phyloP scores from a whole-genome alignment of 2,329 filamentous ascomycete species.

The Sarocladiaceae sp. region DNA sequence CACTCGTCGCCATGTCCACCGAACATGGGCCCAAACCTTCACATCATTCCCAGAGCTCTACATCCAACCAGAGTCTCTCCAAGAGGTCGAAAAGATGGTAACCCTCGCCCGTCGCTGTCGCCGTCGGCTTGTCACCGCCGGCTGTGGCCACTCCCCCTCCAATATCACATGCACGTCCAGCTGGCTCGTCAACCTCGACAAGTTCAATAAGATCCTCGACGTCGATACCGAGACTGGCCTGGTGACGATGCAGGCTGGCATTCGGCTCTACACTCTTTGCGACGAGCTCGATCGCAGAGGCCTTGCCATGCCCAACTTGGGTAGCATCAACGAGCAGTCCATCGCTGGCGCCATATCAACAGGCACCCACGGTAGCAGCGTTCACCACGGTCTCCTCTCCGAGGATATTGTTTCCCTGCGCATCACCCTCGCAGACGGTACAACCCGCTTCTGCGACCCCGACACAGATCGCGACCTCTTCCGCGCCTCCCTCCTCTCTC shows the following conservation, averaged over 20 bases:
- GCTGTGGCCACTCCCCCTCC: slow-evolving; percentile 86
- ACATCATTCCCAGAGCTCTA: slow-evolving; percentile 85
- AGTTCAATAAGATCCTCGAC: slow-evolving; percentile 65
- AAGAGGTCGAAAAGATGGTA: slow-evolving; percentile 78
- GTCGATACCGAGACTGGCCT: slow-evolving; percentile 60
- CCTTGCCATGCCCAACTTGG: slow-evolving; percentile 83
- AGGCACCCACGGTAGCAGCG: slow-evolving; percentile 84
- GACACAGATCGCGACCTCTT: slow-evolving; percentile 72
- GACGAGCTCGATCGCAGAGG: slow-evolving; percentile 66
- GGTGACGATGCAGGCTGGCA: slow-evolving; percentile 80
- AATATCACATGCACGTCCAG: slow-evolving; percentile 87
- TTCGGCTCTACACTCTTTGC: slow-evolving; percentile 70
- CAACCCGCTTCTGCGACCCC: slow-evolving; percentile 62
- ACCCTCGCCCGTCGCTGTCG: slow-evolving; percentile 74
- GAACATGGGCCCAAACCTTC: slow-evolving; percentile 94
- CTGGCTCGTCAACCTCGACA: slow-evolving; percentile 92
- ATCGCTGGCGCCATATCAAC: slow-evolving; percentile 90
- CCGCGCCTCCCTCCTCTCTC: slow-evolving; percentile 76
- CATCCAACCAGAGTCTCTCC: slow-evolving; percentile 71
- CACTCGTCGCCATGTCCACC: slow-evolving; percentile 65
- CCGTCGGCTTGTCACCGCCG: slow-evolving; percentile 77
- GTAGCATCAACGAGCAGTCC: slow-evolving; percentile 91
- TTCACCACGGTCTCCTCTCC: slow-evolving; percentile 77
- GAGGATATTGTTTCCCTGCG: slow-evolving; percentile 69
- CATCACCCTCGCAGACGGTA: slow-evolving; percentile 77